A percentile compares a stretch with the other conserved stretches of the same genome.
Evolutionary conservation across 73 alveolate species (phyloP).

Genomic region (Uronychia setigera): DNA sequence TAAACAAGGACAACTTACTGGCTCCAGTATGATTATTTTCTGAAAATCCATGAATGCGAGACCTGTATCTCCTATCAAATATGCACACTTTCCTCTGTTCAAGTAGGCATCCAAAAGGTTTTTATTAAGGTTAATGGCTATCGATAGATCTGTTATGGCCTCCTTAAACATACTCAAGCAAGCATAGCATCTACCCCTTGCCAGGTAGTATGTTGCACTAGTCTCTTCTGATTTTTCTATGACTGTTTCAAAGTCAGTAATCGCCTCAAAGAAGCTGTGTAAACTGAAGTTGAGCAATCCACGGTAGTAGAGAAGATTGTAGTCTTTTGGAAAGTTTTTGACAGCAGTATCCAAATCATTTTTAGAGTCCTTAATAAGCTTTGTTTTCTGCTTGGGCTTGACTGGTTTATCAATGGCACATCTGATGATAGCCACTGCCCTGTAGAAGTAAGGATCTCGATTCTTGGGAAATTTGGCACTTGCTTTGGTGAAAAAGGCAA

Average conservation of each 20-base stretch:
- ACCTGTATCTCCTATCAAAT: constrained; percentile 71
- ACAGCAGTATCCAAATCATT: constrained; percentile 40
- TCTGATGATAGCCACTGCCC: constrained; percentile 60
- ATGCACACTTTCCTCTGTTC: constrained; percentile 79
- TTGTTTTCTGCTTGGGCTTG: constrained; percentile 25
- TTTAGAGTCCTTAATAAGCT: constrained; percentile 65
- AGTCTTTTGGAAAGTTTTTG: constrained; percentile 54
- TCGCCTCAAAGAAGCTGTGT: constrained; percentile 62
- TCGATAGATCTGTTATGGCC: constrained; percentile 70
- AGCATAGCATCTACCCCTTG: constrained; percentile 77
- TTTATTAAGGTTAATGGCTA: constrained; percentile 69
- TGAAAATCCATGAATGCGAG: constrained; percentile 78
- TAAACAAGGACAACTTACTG: constrained; percentile 1
- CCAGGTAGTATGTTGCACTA: constrained; percentile 66
- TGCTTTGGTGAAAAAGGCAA: constrained; percentile 58
- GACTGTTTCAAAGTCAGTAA: constrained; percentile 62
- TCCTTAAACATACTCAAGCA: constrained; percentile 68
- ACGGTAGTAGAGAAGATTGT: constrained; percentile 56
- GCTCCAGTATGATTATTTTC: constrained; percentile 65
- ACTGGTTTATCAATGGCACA: constrained; percentile 54
- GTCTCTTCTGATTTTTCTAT: constrained; percentile 77
- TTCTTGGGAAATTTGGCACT: constrained; percentile 52
- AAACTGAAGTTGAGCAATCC: constrained; percentile 58
- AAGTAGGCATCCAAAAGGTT: constrained; percentile 67
- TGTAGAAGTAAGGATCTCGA: constrained; percentile 49